Evolutionary conservation across 75 land plant species (phyloP), one percentile per base, ranked within the genome.

Genomic region (Chamaecyparis obtusa): DNA sequence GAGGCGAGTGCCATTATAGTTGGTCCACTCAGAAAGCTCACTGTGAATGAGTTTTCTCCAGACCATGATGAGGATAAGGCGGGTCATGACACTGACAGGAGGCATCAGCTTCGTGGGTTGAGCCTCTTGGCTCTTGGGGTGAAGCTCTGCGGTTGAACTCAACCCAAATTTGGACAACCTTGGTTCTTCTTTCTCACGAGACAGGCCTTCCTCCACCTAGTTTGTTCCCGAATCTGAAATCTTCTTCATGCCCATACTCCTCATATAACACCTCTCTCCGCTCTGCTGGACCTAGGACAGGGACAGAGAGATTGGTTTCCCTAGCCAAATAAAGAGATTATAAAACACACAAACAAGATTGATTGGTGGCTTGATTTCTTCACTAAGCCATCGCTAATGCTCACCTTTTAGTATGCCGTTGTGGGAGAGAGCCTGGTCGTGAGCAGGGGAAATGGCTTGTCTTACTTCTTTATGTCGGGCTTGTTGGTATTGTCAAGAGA

Each of bases 11-110:
- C n/a, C n/a, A n/a, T n/a, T n/a, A n/a, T n/a, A n/a, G n/a, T n/a
- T n/a, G n/a, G n/a, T n/a, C n/a, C n/a, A n/a, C n/a, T n/a, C n/a
- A n/a, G n/a, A n/a, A n/a, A n/a, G n/a, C n/a, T n/a, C n/a, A 80
- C 95, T 97, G 39, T 97, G 93, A 83, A 97, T 89, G 80, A 95
- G 96, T 84, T 96, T 96, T 46, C 98, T 87, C 93, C 94, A 93
- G 14, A 95, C 97, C 98, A 96, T 96, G 91, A 93, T 93, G 82
- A 95, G 86, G 86, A 96, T 96, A 43, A 96, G 91, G 60, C 94
- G 88, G 19, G 93, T 93, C 98, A 96, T 96, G 41, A 95, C 97
- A 32, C 93, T 92, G 37, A 95, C 92, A 69, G 99, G 99, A 15
- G 99, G 97, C 97, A 97, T 94, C 81, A 89, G 88, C 81, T 92